These are phyloP conservation scores for Penicillium dipodomyicola DNA, from an alignment of 495 filamentous ascomycete species.

Conservation along the genomic window DNA sequence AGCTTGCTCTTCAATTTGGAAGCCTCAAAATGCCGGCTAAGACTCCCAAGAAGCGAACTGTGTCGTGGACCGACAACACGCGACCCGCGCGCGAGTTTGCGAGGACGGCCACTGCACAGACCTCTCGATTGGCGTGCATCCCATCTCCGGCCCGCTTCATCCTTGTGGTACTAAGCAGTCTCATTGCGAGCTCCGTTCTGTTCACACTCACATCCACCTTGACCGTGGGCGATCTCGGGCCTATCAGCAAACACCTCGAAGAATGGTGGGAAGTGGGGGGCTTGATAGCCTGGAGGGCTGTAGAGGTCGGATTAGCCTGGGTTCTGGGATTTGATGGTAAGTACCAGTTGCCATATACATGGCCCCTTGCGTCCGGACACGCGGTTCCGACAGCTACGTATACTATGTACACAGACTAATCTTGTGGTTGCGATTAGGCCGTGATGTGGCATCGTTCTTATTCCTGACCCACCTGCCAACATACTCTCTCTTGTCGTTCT, in stretches of 20 bases:
- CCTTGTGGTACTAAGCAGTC: constrained; percentile 61
- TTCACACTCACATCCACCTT: constrained; percentile 53
- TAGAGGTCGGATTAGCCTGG: constrained; percentile 71
- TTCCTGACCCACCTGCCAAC: constrained; percentile 69
- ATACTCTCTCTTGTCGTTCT: constrained; percentile 65
- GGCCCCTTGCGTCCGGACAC: neutral
- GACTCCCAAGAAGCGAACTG: constrained; percentile 18
- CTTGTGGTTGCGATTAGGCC: constrained; percentile 38
- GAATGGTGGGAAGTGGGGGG: constrained; percentile 59
- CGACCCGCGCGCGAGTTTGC: constrained; percentile 17
- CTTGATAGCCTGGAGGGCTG: constrained; percentile 63
- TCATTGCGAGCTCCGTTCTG: constrained; percentile 55
- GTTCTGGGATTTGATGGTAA: constrained; percentile 65
- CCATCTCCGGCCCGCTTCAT: constrained; percentile 58
- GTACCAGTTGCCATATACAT: constrained; percentile 11
- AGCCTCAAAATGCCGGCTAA: constrained; percentile 6
- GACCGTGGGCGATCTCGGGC: constrained; percentile 56
- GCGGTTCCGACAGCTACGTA: neutral
- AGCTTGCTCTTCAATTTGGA: neutral
- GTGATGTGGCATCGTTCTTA: constrained; percentile 66
- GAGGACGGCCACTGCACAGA: constrained; percentile 5
- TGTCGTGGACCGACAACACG: constrained; percentile 1
- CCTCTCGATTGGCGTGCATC: constrained; percentile 25
- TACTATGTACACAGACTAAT: constrained; percentile 8
- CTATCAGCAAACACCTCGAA: constrained; percentile 58